Base-by-base conservation (phyloP, 352 stramenopile genomes). In the Phytopythium chamaehyphon region DNA sequence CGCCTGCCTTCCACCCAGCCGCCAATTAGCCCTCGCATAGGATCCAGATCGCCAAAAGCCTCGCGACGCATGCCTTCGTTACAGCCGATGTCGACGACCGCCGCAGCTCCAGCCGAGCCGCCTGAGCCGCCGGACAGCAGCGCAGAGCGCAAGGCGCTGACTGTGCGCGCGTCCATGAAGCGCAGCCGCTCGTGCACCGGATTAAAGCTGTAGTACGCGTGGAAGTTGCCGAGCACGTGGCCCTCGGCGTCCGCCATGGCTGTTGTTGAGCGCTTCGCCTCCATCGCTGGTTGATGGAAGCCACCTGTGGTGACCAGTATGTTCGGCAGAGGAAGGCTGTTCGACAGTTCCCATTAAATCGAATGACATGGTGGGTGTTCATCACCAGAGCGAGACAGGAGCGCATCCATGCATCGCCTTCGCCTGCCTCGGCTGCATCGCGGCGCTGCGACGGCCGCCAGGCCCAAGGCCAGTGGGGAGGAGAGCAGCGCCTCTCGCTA, bases 201-300 rank as follows among this genome's bases (percentile, higher is more conserved):
- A 37, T 91, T 92, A 59, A 91, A 92, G 69, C 71, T 89, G 65
- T 91, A 92, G 57, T 91, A 94, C 33, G 80, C 68, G 39, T 91
- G 81, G 64, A 92, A 90, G 62, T 94, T 92, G 61, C 81, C 83
- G 39, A 91, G 69, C 54, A 90, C 66, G 33, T 92, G 78, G 44
- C 80, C 83, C 49, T 88, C 67, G 1, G 69, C 71, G 37, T 81
- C 54, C 55, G 62, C 61, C 64, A 79, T 71, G 37, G 23, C 40
- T 33, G 40, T 54, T 18, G 10, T 26, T n/a, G 44, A 26, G 28
- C n/a, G 18, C 51, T 23, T 21, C 14, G 15, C 14, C 11, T 22
- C 18, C 15, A 16, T 4, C 19, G n/a, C n/a, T n/a, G n/a, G n/a
- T n/a, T n/a, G n/a, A n/a, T n/a, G n/a, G n/a, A n/a, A n/a, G n/a